Evolutionary conservation across 202 grass and related monocot species (phyloP), one percentile per base, ranked within the genome.

Genomic region (Cymbopogon flexuosus): DNA sequence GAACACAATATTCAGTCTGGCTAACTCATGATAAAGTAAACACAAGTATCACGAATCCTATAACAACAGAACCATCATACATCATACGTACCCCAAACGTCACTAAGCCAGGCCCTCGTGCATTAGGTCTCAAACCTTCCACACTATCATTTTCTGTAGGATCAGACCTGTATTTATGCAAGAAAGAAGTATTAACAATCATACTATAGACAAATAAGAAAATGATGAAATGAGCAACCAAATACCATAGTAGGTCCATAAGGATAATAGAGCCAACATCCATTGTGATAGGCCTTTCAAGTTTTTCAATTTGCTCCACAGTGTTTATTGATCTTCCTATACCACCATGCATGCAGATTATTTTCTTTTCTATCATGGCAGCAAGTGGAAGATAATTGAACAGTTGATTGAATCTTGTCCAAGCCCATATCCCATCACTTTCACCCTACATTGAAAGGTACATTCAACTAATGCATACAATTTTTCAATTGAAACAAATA

Each of bases 341-440:
- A 51, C 95, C 95, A 83, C 95, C 95, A 85, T 98, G 95, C 95
- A 98, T 98, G 73, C 95, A 98, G 68, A 98, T 98, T 63, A 98
- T 98, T 87, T 95, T 98, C 86, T 98, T 98, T 73, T 98, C 95
- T 89, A 98, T 98, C 84, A 94, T 89, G 75, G 95, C 95, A 77
- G 92, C 92, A 75, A 98, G 84, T 16, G 95, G 95, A 45, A 98
- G 92, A 87, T 84, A 95, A 81, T 98, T 98, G 81, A 98, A 98
- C 12, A 98, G 79, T 74, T 98, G 95, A 81, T 98, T 98, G 79
- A 98, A 98, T 81, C 92, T 88, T 68, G 90, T 93, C 92, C 95
- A 98, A 34, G 95, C 90, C 95, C 95, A 98, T 86, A 98, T 93
- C 54, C 95, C 95, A 15, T 98, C 92, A 91, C 74, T 95, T 87